phyloP scores from a whole-genome alignment of 176 grass and related monocot genomes.

The Cocos nucifera region DNA sequence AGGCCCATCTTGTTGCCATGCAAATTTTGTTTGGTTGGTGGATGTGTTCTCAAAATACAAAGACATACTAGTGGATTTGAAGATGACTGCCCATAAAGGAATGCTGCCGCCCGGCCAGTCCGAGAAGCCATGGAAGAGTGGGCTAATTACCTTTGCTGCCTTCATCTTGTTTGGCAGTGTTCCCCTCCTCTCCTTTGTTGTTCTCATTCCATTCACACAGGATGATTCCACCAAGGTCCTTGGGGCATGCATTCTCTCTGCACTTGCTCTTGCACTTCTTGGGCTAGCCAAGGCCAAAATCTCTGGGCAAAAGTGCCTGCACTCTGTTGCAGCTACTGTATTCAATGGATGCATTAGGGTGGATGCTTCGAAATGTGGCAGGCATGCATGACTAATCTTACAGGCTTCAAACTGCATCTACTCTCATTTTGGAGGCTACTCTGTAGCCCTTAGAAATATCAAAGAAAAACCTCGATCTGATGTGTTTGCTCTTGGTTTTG shows the following conservation, averaged over 20 bases:
- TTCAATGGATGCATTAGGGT: not conserved
- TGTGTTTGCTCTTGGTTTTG: too few species aligned
- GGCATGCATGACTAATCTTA: not conserved
- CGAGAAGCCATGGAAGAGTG: slow-evolving; percentile 3
- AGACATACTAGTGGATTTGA: not conserved
- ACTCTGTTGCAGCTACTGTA: not conserved
- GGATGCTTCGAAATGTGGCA: not conserved
- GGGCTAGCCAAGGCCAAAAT: not conserved
- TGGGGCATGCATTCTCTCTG: not conserved
- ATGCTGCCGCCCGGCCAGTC: not conserved
- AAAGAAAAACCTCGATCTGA: too few species aligned
- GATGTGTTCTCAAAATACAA: not conserved
- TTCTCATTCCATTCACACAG: not conserved
- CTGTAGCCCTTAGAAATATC: too few species aligned
- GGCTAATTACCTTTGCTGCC: not conserved
- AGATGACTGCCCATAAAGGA: not conserved
- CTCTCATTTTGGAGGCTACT: too few species aligned
- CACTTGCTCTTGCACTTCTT: not conserved
- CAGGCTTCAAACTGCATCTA: too few species aligned
- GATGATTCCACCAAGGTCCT: not conserved
- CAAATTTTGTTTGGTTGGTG: not conserved
- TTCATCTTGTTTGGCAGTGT: not conserved
- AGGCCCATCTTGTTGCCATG: too few species aligned
- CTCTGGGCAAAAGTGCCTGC: not conserved
- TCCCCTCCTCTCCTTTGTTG: not conserved